Conservation (phyloP, 2,329 filamentous ascomycete genomes). For the Thyridium curvatum region DNA sequence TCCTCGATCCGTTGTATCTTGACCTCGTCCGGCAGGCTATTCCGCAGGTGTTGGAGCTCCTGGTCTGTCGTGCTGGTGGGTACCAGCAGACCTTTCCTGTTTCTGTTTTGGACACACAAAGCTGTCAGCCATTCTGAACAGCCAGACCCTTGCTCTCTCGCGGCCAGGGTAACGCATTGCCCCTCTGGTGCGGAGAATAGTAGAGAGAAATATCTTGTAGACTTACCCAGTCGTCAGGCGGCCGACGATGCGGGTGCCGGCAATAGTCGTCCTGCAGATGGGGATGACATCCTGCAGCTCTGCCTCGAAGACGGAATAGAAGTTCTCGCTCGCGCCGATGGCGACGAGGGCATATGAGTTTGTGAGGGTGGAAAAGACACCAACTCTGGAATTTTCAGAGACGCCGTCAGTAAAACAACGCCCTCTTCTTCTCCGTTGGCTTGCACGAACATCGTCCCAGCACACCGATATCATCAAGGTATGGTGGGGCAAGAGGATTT, state of each 20-base stretch:
- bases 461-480: too few relatives aligned
- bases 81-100: constrained; percentile 93
- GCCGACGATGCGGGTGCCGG: constrained; percentile 92
- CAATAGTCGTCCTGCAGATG: constrained; percentile 94
- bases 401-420: constrained; percentile 2
- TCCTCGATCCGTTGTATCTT: constrained; percentile 98
- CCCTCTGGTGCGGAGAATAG: too few relatives aligned
- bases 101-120: constrained; percentile 46
- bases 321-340: constrained; percentile 94
- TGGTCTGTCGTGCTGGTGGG: constrained; percentile 96
- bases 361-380: constrained; percentile 93
- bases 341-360: constrained; percentile 96
- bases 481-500: constrained; percentile 8
- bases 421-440: not conserved
- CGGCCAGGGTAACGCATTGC: too few relatives aligned
- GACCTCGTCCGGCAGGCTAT: constrained; percentile 84
- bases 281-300: constrained; percentile 97
- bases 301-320: constrained; percentile 97
- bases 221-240: constrained; percentile 86
- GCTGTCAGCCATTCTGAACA: constrained; percentile 5
- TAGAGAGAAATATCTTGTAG: constrained; percentile 5
- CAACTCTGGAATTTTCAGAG: constrained; percentile 59
- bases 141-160: not conserved
- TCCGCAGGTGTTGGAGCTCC: constrained; percentile 94
- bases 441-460: too few relatives aligned